Conservation (phyloP, 768 basidiomycete genomes). For the Russula abietina region DNA sequence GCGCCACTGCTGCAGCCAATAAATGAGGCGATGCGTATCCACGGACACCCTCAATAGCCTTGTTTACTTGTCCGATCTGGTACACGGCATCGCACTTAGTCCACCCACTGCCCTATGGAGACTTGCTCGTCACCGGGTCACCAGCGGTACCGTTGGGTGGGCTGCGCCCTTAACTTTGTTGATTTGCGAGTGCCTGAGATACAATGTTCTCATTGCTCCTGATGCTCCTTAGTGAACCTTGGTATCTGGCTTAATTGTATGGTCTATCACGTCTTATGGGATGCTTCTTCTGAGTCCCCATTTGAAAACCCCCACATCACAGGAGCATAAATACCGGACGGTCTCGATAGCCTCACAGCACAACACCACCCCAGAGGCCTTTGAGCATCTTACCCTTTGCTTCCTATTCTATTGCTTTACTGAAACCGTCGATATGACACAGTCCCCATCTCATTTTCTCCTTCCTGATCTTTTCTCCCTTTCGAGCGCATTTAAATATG, state of each 20-base stretch:
- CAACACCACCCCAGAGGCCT: not conserved
- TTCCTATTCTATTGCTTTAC: not conserved
- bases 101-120: not conserved
- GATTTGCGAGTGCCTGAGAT: constrained; percentile 7
- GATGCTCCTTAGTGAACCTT: not conserved
- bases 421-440: constrained; percentile 10
- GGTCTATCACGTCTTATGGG: constrained; percentile 8
- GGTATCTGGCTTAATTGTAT: not conserved
- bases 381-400: not conserved
- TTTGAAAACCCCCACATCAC: not conserved
- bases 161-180: not conserved
- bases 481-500: constrained; percentile 36
- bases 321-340: constrained; percentile 14
- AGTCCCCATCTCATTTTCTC: constrained; percentile 31
- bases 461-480: constrained; percentile 55
- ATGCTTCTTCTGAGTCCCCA: not conserved
- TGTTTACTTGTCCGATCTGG: not conserved
- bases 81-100: constrained; percentile 2
- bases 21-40: not conserved
- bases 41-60: not conserved
- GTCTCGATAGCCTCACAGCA: not conserved
- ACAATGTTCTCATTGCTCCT: not conserved
- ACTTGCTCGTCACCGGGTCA: not conserved
- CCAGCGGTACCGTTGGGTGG: not conserved
- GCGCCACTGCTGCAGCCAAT: not conserved